These are phyloP conservation scores for Paramecium pentaurelia DNA, from an alignment of 73 alveolate genomes.

Conservation along the genomic window DNA sequence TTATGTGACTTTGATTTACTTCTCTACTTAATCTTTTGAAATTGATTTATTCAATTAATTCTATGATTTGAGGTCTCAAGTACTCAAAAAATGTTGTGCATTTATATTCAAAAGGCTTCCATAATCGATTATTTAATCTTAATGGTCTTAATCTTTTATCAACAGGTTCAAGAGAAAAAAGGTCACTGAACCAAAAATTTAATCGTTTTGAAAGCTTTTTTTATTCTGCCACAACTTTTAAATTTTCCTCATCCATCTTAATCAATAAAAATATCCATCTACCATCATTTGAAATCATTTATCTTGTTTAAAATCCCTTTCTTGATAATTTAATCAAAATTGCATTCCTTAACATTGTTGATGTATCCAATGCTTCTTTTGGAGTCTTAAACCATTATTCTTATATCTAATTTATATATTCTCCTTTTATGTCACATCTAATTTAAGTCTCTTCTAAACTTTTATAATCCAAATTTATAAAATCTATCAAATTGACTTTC, in stretches of 20 bases:
- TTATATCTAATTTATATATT: neutral
- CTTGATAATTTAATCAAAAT: neutral
- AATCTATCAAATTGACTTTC: neutral
- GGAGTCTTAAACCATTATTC: neutral
- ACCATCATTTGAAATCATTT: neutral
- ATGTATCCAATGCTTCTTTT: neutral
- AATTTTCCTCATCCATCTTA: neutral
- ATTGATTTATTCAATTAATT: neutral
- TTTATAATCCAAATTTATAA: neutral
- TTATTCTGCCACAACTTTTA: neutral
- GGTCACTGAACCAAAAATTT: slow-evolving; percentile 28
- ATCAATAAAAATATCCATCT: neutral
- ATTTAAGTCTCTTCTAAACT: neutral
- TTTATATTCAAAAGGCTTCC: neutral
- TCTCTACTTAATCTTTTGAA: slow-evolving; percentile 22
- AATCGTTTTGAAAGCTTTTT: neutral
- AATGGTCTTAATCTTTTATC: slow-evolving; percentile 7
- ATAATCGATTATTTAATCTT: slow-evolving; percentile 9
- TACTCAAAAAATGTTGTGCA: neutral
- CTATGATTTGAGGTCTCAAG: slow-evolving; percentile 1
- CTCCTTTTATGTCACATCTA: neutral
- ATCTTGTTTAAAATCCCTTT: neutral
- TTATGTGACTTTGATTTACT: neutral
- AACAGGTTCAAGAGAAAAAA: slow-evolving; percentile 23
- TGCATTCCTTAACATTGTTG: neutral